A percentile compares a stretch with the other conserved stretches of the same genome.
These are phyloP conservation scores for Sugiyamaella novakii DNA, from an alignment of 1,139 yeast species.

Conservation along the genomic window DNA sequence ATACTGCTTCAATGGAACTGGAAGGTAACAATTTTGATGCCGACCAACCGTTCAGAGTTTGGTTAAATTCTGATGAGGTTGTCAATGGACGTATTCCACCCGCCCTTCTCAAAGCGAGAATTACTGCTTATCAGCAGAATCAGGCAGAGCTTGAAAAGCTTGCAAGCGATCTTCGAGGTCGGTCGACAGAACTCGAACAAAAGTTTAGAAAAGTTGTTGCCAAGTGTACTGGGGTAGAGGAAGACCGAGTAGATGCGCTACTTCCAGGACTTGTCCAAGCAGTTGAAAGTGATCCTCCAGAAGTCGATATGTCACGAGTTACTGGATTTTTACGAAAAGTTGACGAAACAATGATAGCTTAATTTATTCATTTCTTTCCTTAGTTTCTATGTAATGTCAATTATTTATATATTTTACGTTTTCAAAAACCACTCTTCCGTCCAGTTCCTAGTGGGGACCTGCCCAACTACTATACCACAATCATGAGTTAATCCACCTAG, in stretches of 20 bases:
- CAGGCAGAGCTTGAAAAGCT: slow-evolving; percentile 58
- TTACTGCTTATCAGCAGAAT: slow-evolving; percentile 72
- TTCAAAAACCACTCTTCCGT: no score
- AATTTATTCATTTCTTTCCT: slow-evolving; percentile 9
- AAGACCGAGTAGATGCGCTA: slow-evolving; percentile 74
- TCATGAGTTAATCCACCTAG: no score
- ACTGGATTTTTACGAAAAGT: slow-evolving; percentile 52
- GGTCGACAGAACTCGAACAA: slow-evolving; percentile 67
- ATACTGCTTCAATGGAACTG: slow-evolving; percentile 38
- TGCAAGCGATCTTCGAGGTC: slow-evolving; percentile 50
- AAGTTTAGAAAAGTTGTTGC: slow-evolving; percentile 90
- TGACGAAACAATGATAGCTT: slow-evolving; percentile 31
- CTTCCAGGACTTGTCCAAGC: slow-evolving; percentile 86
- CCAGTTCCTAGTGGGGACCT: no score
- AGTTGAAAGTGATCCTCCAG: slow-evolving; percentile 80
- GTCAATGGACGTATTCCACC: slow-evolving; percentile 43
- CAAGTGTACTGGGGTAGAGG: slow-evolving; percentile 84
- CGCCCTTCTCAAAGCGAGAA: slow-evolving; percentile 72
- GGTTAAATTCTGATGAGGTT: slow-evolving; percentile 32
- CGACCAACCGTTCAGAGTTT: slow-evolving; percentile 79
- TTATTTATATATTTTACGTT: slow-evolving; percentile 1
- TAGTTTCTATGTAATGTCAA: slow-evolving; percentile 11
- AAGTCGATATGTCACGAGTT: slow-evolving; percentile 58
- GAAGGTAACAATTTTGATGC: slow-evolving; percentile 66
- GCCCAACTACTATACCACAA: no score